phyloP scores from a whole-genome alignment of 768 basidiomycete species.

The Tricholoma matsutake region DNA sequence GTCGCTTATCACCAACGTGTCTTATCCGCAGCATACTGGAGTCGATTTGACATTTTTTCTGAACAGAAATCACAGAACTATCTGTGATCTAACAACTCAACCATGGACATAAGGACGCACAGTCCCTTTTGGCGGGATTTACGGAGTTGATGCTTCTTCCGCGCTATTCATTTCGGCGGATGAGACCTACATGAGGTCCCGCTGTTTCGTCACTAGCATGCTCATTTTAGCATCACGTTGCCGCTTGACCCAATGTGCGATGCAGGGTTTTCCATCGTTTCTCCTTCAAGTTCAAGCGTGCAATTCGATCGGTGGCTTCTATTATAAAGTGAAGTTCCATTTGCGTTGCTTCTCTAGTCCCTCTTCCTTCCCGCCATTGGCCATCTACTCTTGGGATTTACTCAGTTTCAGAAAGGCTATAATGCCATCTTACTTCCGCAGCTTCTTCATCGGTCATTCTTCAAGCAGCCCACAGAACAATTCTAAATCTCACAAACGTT shows the following conservation, averaged over 20 bases:
- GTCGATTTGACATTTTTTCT: not conserved
- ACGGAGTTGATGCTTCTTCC: not conserved
- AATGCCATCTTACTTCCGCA: slow-evolving; percentile 53
- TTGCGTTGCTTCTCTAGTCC: not conserved
- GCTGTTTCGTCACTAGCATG: not conserved
- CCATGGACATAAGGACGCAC: not conserved
- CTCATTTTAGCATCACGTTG: not conserved
- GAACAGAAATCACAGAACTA: not conserved
- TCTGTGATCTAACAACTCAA: no score
- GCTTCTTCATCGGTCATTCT: slow-evolving; percentile 16
- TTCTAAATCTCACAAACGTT: slow-evolving; percentile 42
- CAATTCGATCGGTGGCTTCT: not conserved
- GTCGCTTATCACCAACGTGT: not conserved
- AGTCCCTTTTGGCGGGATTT: not conserved
- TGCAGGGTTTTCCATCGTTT: not conserved
- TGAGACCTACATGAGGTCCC: not conserved
- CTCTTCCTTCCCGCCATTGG: not conserved
- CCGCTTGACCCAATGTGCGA: not conserved
- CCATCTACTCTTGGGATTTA: not conserved
- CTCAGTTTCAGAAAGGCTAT: not conserved
- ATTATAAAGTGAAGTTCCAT: not conserved
- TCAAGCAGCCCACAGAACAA: slow-evolving; percentile 18
- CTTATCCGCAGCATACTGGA: not conserved
- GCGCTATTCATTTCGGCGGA: not conserved
- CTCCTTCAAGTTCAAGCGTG: not conserved